A percentile compares a stretch with the other conserved stretches of the same genome.
Conservation (phyloP, 2,329 filamentous ascomycete genomes). For the Botryosphaeria dothidea region DNA sequence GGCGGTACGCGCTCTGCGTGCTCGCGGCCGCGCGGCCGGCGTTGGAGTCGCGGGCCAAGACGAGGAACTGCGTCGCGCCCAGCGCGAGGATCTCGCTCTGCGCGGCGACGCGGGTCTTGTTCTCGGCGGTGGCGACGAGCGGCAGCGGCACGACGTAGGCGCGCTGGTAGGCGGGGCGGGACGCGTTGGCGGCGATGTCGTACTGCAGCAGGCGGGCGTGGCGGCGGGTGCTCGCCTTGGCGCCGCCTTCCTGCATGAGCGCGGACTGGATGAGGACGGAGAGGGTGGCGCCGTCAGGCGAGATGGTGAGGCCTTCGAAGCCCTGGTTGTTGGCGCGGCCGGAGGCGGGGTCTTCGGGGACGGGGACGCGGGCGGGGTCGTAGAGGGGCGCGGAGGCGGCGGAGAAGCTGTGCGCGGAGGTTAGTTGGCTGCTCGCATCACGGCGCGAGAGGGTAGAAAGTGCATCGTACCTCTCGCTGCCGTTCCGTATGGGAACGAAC, state of each 20-base stretch:
- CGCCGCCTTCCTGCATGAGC: slow-evolving; percentile 53
- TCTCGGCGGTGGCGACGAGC: slow-evolving; percentile 52
- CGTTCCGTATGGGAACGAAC: slow-evolving; percentile 64
- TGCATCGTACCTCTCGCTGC: slow-evolving; percentile 40
- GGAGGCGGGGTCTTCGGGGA: slow-evolving; percentile 58
- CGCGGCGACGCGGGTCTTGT: slow-evolving; percentile 58
- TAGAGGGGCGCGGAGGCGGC: slow-evolving; percentile 66
- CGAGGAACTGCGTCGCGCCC: slow-evolving; percentile 63
- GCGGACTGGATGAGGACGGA: slow-evolving; percentile 69
- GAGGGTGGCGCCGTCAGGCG: slow-evolving; percentile 62
- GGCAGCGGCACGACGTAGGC: slow-evolving; percentile 70
- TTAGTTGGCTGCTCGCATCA: not conserved
- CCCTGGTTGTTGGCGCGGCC: slow-evolving; percentile 74
- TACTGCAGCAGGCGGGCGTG: slow-evolving; percentile 67
- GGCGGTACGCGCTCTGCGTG: slow-evolving; percentile 62
- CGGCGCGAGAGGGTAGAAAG: not conserved
- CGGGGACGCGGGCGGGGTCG: slow-evolving; percentile 48
- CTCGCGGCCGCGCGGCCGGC: slow-evolving; percentile 59
- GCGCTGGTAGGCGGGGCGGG: slow-evolving; percentile 47
- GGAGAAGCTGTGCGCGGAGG: slow-evolving; percentile 54
- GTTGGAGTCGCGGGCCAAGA: slow-evolving; percentile 64
- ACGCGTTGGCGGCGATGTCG: slow-evolving; percentile 53
- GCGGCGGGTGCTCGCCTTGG: slow-evolving; percentile 54
- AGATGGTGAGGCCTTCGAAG: slow-evolving; percentile 69
- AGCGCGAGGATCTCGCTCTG: slow-evolving; percentile 71